Conservation (phyloP, 2,329 filamentous ascomycete species). For the Penicillium sp. region DNA sequence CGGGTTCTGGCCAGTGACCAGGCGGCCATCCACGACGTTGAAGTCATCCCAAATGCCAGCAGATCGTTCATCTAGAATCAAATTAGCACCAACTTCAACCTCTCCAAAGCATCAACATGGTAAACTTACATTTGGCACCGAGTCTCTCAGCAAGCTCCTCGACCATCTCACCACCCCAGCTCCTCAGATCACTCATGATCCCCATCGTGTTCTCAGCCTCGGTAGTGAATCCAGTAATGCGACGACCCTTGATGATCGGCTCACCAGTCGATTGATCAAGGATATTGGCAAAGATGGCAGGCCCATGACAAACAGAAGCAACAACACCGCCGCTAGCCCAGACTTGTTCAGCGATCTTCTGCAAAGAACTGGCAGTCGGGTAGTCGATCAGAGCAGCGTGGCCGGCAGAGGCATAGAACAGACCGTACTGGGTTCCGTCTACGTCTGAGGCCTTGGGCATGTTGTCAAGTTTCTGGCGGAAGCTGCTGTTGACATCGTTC, state of each 20-base stretch:
- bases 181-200: slow-evolving; percentile 33
- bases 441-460: slow-evolving; percentile 42
- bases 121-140: slow-evolving; percentile 35
- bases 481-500: slow-evolving; percentile 46
- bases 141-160: slow-evolving; percentile 36
- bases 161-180: slow-evolving; percentile 36
- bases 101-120: not conserved
- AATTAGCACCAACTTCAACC: slow-evolving; percentile 3
- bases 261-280: slow-evolving; percentile 35
- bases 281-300: slow-evolving; percentile 42
- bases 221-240: slow-evolving; percentile 45
- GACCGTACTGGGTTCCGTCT: slow-evolving; percentile 30
- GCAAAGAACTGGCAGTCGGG: slow-evolving; percentile 44
- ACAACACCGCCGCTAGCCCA: slow-evolving; percentile 47
- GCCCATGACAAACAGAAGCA: slow-evolving; percentile 46
- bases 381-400: slow-evolving; percentile 52
- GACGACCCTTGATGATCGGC: slow-evolving; percentile 42
- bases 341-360: slow-evolving; percentile 45
- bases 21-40: slow-evolving; percentile 38
- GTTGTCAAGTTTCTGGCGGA: slow-evolving; percentile 47
- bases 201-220: slow-evolving; percentile 40
- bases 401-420: slow-evolving; percentile 20
- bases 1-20: slow-evolving; percentile 48
- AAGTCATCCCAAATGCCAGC: slow-evolving; percentile 34
- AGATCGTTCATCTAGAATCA: slow-evolving; percentile 23